Evolutionary conservation across 176 grass and related monocot genomes (phyloP).

Genomic region (Miscanthus lutarioriparius): DNA sequence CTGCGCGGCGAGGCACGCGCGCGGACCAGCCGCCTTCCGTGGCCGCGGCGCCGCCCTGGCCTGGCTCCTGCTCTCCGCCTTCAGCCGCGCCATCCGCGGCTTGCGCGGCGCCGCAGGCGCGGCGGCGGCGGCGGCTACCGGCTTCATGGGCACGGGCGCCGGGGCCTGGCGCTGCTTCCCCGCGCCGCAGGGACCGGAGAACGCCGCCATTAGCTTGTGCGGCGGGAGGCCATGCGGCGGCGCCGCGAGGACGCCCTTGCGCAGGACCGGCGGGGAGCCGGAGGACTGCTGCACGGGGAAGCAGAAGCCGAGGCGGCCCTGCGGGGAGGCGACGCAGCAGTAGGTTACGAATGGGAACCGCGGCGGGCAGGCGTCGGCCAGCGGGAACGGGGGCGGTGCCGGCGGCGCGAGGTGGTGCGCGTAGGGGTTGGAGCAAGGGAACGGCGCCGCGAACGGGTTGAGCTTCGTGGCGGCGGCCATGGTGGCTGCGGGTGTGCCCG

Average conservation of each 20-base stretch:
- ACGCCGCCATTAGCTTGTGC: slow-evolving; percentile 19
- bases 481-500: not conserved
- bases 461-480: slow-evolving; percentile 37
- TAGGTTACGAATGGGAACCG: slow-evolving; percentile 18
- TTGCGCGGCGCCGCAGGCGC: not conserved
- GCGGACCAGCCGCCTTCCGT: not conserved
- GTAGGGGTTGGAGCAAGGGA: slow-evolving; percentile 15
- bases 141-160: not conserved
- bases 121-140: not conserved
- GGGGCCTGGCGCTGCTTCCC: not conserved
- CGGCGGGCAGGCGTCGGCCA: not conserved
- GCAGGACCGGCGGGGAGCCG: not conserved
- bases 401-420: not conserved
- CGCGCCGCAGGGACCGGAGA: not conserved
- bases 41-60: not conserved
- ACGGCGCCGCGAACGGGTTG: slow-evolving; percentile 47
- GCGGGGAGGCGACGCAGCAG: not conserved
- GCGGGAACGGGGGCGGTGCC: not conserved
- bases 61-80: not conserved
- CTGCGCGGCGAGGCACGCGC: not conserved
- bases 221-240: not conserved
- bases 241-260: not conserved
- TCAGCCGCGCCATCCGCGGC: not conserved
- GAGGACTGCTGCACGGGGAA: not conserved
- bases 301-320: not conserved